These are phyloP conservation scores for Ustilago trichophora DNA, from an alignment of 1,284 basidiomycete species.

Conservation along the genomic window DNA sequence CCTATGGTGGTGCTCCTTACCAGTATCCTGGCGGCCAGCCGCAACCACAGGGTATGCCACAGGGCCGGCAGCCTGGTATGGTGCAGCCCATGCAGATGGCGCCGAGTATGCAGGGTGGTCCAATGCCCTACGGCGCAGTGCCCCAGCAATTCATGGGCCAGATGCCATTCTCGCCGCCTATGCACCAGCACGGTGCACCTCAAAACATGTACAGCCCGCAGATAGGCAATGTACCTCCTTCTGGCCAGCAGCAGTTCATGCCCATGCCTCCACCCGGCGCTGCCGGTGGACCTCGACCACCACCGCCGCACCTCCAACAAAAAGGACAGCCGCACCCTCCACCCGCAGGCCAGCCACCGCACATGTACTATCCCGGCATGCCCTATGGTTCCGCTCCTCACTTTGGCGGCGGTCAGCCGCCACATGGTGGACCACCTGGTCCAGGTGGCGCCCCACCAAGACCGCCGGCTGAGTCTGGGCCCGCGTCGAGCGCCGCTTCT, in stretches of 20 bases:
- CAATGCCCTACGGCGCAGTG: slow-evolving; percentile 45
- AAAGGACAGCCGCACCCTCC: slow-evolving; percentile 23
- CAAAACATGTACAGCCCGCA: slow-evolving; percentile 58
- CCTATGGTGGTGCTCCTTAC: slow-evolving; percentile 43
- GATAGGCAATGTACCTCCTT: slow-evolving; percentile 46
- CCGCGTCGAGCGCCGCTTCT: slow-evolving; percentile 34
- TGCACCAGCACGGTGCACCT: slow-evolving; percentile 51
- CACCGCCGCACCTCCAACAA: slow-evolving; percentile 41
- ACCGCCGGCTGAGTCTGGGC: slow-evolving; percentile 14
- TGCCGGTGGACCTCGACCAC: slow-evolving; percentile 33
- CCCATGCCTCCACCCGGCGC: slow-evolving; percentile 45
- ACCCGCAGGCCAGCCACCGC: slow-evolving; percentile 21
- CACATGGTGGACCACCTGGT: slow-evolving; percentile 11
- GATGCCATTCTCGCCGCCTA: slow-evolving; percentile 55
- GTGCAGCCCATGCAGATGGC: slow-evolving; percentile 36
- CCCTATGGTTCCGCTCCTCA: slow-evolving; percentile 21
- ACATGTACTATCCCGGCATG: slow-evolving; percentile 37
- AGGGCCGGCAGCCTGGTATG: slow-evolving; percentile 33
- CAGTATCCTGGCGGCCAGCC: slow-evolving; percentile 41
- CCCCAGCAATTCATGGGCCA: slow-evolving; percentile 52
- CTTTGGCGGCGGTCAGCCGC: slow-evolving; percentile 19
- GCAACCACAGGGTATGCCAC: slow-evolving; percentile 25
- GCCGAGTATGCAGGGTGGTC: slow-evolving; percentile 34
- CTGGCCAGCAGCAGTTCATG: slow-evolving; percentile 37
- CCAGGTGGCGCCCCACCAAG: slow-evolving; percentile 11